phyloP scores from a whole-genome alignment of 306 rosid genomes.

The Canavalia ensiformis region DNA sequence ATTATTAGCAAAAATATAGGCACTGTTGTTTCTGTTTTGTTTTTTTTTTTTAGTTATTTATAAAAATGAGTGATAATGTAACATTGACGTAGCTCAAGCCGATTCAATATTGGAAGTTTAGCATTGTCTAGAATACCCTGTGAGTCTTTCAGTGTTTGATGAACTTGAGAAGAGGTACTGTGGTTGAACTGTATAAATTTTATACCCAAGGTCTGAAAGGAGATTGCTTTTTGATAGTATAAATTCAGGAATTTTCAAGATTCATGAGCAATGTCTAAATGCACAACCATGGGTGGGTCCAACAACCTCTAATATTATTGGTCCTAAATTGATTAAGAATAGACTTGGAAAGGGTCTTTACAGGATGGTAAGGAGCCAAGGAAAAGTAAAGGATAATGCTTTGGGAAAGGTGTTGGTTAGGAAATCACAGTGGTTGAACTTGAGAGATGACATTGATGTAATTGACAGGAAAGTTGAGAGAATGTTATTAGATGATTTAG shows the following conservation, averaged over 20 bases:
- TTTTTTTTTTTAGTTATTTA: too few species aligned
- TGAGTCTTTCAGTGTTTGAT: slow-evolving; percentile 66
- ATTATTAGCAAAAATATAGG: too few species aligned
- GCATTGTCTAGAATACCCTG: slow-evolving; percentile 76
- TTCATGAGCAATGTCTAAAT: slow-evolving; percentile 56
- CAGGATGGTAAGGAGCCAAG: slow-evolving; percentile 59
- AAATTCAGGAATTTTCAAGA: slow-evolving; percentile 69
- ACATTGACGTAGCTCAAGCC: slow-evolving; percentile 53
- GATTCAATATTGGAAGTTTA: slow-evolving; percentile 55
- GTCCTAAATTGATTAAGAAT: slow-evolving; percentile 50
- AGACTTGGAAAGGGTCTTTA: slow-evolving; percentile 58
- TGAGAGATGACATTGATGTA: slow-evolving; percentile 65
- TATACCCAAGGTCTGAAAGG: slow-evolving; percentile 67
- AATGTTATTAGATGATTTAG: slow-evolving; percentile 71
- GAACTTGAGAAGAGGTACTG: slow-evolving; percentile 76
- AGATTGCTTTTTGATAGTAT: slow-evolving; percentile 82
- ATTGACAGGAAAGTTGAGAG: slow-evolving; percentile 76
- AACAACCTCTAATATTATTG: slow-evolving; percentile 24
- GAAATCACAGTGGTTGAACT: slow-evolving; percentile 67
- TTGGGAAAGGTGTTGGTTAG: slow-evolving; percentile 61
- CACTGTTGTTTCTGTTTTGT: too few species aligned
- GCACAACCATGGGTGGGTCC: slow-evolving; percentile 69
- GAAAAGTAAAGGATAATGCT: slow-evolving; percentile 57
- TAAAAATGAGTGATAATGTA: too few species aligned
- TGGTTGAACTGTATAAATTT: slow-evolving; percentile 42